A percentile compares a stretch with the other conserved stretches of the same genome.
Evolutionary conservation across 169 alveolate genomes (phyloP).

Genomic region (Plasmodium berghei): DNA sequence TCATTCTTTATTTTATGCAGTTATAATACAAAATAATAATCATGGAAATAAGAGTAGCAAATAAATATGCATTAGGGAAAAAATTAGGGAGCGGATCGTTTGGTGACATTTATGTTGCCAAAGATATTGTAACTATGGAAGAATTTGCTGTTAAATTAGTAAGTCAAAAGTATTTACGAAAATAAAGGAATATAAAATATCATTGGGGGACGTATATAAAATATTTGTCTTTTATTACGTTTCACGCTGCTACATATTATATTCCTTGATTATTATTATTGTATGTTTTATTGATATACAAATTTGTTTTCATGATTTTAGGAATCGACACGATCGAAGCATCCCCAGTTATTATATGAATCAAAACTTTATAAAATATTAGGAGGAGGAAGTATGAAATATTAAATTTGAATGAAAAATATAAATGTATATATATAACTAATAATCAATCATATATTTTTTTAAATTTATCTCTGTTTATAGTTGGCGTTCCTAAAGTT

Average conservation of each 20-base stretch:
- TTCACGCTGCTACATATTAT: too few species aligned
- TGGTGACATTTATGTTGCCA: slow-evolving; percentile 97
- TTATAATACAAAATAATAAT: slow-evolving; percentile 69
- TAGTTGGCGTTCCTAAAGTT: slow-evolving; percentile 96
- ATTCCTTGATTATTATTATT: not conserved
- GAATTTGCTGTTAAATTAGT: slow-evolving; percentile 97
- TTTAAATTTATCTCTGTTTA: not conserved
- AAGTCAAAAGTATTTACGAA: slow-evolving; percentile 40
- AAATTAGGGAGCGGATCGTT: slow-evolving; percentile 99
- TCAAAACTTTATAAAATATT: slow-evolving; percentile 95
- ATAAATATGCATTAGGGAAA: slow-evolving; percentile 96
- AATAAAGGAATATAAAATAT: slow-evolving; percentile 5
- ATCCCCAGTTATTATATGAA: slow-evolving; percentile 97
- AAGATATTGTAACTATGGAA: slow-evolving; percentile 95
- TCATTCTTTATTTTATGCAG: slow-evolving; percentile 27
- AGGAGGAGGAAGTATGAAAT: slow-evolving; percentile 93
- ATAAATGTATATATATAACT: slow-evolving; percentile 2
- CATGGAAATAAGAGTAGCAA: slow-evolving; percentile 97
- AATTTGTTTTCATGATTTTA: slow-evolving; percentile 84
- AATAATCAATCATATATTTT: not conserved
- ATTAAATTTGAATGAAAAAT: slow-evolving; percentile 6
- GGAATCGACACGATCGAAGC: slow-evolving; percentile 96
- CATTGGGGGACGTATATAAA: not conserved
- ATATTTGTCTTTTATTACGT: too few species aligned
- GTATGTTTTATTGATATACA: not conserved